Evolutionary conservation across 176 grass and related monocot species (phyloP), one percentile per base, ranked within the genome.

Genomic region (Avena insularis): DNA sequence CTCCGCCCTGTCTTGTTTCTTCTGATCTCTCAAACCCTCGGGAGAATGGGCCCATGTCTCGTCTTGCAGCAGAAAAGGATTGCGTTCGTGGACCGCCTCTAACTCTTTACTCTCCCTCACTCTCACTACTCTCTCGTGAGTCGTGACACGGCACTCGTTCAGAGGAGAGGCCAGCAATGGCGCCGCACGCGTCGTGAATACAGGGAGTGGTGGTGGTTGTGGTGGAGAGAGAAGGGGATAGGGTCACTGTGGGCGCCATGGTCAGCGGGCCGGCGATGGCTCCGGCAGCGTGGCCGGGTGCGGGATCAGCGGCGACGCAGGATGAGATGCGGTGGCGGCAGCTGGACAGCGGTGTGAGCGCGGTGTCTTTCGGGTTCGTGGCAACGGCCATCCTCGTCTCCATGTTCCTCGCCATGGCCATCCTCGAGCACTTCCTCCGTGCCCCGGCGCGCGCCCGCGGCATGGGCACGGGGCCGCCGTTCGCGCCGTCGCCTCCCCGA

Each of bases 371-470:
- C 65, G 96, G 96, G 71, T 98, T 98, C 92, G 96, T 98, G 55
- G 96, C 93, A 79, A 98, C 93, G 59, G 96, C 93, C 88, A 96
- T 98, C 81, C 90, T 98, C 62, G 91, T 98, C 51, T 98, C 93
- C 79, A 96, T 98, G 96, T 98, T 98, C 90, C 96, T 98, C 71
- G 85, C 93, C 82, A 96, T 98, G 93, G 96, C 93, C 75, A 88
- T 98, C 31, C 87, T 98, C 79, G 93, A 96, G 85, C 93, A 94
- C 84, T 98, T 98, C 81, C 92, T 98, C 58, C 88, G 92, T 0
- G 35, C 17, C 35, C 89, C 89, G 12, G 73, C 21, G 35, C 70
- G 84, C 72, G 19, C 73, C 73, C 57, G 9, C n/a, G 80, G 86
- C 55, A 60, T 79, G 31, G 53, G 25, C 8, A 35, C 53, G 48